Evolutionary conservation across 129 eudicot species (phyloP).

Genomic region (Centrapalus pauciflorus): DNA sequence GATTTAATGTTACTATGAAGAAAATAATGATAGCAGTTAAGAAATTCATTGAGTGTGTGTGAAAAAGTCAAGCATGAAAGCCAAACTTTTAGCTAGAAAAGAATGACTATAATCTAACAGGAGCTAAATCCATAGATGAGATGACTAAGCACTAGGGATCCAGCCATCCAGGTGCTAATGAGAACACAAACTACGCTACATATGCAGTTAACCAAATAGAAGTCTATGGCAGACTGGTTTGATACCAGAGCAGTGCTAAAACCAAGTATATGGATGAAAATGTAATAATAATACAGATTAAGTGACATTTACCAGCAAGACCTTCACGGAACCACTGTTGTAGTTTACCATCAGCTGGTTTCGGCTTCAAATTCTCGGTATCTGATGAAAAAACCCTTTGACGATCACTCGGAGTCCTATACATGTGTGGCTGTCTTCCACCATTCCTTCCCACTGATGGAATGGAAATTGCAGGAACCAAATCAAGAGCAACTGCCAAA

Average conservation of each 20-base stretch:
- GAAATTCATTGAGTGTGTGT: background rate
- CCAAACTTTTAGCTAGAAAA: background rate
- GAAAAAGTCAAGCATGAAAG: background rate
- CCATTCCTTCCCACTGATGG: constrained; percentile 33
- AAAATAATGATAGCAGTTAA: background rate
- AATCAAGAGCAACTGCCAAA: constrained; percentile 46
- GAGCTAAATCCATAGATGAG: constrained; percentile 1
- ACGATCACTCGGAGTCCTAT: constrained; percentile 31
- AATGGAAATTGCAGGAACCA: constrained; percentile 48
- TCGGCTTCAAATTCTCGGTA: constrained; percentile 26
- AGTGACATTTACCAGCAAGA: constrained; percentile 66
- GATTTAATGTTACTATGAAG: background rate
- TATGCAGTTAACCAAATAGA: constrained; percentile 2
- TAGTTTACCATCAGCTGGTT: constrained; percentile 44
- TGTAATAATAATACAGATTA: background rate
- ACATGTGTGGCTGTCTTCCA: constrained; percentile 48
- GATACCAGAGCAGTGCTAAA: constrained; percentile 1
- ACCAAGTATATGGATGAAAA: background rate
- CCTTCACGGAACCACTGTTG: constrained; percentile 81
- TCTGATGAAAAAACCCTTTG: constrained; percentile 52
- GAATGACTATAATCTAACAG: background rate
- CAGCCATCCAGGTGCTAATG: background rate
- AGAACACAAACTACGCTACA: background rate
- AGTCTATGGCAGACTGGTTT: background rate
- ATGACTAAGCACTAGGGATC: background rate